Evolutionary conservation across 1,284 basidiomycete species (phyloP).

Genomic region (Sporisorium reilianum): DNA sequence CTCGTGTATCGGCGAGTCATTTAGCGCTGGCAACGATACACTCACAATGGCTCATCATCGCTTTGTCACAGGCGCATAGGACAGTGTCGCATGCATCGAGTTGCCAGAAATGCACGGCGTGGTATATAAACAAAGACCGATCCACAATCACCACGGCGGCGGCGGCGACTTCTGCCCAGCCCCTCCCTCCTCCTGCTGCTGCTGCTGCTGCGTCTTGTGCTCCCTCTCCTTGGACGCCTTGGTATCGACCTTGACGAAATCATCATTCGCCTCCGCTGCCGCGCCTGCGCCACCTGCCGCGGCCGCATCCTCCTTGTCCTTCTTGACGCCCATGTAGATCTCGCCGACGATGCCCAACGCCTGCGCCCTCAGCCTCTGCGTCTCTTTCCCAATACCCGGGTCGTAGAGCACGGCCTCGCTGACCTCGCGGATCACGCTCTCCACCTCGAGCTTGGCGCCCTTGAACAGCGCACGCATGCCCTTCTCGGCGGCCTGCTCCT

Average conservation of each 20-base stretch:
- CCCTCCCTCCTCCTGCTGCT: not conserved
- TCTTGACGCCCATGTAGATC: conserved; percentile 52
- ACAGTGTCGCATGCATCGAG: no score
- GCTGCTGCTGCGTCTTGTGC: conserved; percentile 7
- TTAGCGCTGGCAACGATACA: not conserved
- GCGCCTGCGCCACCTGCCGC: no score
- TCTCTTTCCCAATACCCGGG: conserved; percentile 62
- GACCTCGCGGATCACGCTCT: conserved; percentile 91
- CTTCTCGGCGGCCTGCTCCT: conserved; percentile 96
- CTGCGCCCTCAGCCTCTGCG: conserved; percentile 63
- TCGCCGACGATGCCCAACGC: conserved; percentile 62
- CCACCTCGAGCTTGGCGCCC: conserved; percentile 93
- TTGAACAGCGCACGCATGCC: conserved; percentile 68
- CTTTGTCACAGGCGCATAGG: not conserved
- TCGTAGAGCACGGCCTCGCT: conserved; percentile 84
- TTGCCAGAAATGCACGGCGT: not conserved
- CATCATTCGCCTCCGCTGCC: conserved; percentile 31
- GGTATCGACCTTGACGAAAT: conserved; percentile 56
- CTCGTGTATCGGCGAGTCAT: no score
- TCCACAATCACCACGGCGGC: conserved; percentile 20
- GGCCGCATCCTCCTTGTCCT: conserved; percentile 29
- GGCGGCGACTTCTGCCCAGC: conserved; percentile 14
- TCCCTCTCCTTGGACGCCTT: conserved; percentile 50
- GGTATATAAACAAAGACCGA: not conserved
- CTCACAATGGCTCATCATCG: not conserved